Conservation (phyloP, 257 asterid species). For the Nicotiana otophora region DNA sequence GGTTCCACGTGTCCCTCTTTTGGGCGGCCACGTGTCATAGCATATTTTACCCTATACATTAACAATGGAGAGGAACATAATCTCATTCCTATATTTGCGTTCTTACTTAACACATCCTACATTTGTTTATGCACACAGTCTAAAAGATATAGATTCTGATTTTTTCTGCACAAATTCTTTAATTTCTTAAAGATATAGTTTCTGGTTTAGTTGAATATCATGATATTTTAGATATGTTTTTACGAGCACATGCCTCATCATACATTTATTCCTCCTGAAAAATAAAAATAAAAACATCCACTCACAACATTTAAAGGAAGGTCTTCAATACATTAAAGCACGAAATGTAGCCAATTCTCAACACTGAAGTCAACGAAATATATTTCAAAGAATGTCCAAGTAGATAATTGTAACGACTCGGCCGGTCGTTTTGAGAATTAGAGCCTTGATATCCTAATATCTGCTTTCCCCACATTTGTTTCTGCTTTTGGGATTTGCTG, state of each 20-base stretch:
- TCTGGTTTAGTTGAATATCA: neutral
- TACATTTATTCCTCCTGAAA: neutral
- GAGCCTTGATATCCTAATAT: no score
- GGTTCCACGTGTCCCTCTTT: no score
- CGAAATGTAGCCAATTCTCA: neutral
- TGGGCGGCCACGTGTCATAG: no score
- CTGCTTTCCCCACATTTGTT: no score
- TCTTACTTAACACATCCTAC: neutral
- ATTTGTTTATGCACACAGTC: neutral
- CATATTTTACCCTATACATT: neutral
- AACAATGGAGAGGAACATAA: neutral
- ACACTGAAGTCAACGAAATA: neutral
- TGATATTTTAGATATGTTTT: neutral
- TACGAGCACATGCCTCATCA: neutral
- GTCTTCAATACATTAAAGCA: neutral
- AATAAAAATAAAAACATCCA: neutral
- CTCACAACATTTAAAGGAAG: neutral
- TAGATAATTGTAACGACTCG: neutral
- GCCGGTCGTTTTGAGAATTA: no score
- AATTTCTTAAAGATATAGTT: neutral
- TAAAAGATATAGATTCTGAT: no score
- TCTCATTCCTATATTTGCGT: neutral
- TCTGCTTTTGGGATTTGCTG: no score
- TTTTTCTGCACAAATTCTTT: neutral
- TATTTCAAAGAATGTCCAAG: neutral